Percentiles rank a stretch among this genome's conserved stretches.
Evolutionary conservation across 1,139 yeast species (phyloP).

Genomic region (Yamadazyma triangularis): DNA sequence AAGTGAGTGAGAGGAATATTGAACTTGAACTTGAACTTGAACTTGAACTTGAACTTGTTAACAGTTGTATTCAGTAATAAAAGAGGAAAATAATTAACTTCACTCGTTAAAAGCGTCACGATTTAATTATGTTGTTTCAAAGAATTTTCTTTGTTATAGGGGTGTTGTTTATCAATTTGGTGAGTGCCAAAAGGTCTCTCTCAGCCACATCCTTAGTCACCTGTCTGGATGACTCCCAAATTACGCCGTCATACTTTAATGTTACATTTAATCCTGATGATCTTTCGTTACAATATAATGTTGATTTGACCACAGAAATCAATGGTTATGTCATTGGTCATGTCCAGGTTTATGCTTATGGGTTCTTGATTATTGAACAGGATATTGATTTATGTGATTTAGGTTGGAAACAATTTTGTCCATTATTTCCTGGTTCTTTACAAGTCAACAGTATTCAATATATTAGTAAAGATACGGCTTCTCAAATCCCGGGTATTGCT

Average conservation of each 20-base stretch:
- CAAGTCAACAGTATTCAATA: slow-evolving; percentile 65
- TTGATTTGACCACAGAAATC: slow-evolving; percentile 60
- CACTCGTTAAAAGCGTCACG: too few species aligned
- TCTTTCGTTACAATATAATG: slow-evolving; percentile 52
- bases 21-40: too few species aligned
- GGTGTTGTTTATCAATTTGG: slow-evolving; percentile 4
- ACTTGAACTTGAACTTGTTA: too few species aligned
- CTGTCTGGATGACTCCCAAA: slow-evolving; percentile 64
- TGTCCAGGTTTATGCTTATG: slow-evolving; percentile 69
- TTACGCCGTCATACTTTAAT: slow-evolving; percentile 61
- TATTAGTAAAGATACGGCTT: slow-evolving; percentile 40
- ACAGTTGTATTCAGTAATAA: too few species aligned
- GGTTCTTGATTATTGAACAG: slow-evolving; percentile 56
- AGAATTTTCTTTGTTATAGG: too few species aligned
- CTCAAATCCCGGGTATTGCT: slow-evolving; percentile 65
- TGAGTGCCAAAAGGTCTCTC: slow-evolving; percentile 35
- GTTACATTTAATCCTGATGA: slow-evolving; percentile 67
- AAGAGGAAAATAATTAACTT: too few species aligned
- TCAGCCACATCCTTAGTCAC: slow-evolving; percentile 67
- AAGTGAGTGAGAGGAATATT: too few species aligned
- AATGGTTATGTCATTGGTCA: slow-evolving; percentile 54
- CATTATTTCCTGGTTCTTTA: slow-evolving; percentile 65
- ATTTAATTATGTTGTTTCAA: too few species aligned
- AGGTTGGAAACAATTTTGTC: slow-evolving; percentile 80
- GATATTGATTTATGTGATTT: slow-evolving; percentile 52